Conservation (phyloP, 176 grass and related monocot genomes). For the Dendrocalamus sinicus region DNA sequence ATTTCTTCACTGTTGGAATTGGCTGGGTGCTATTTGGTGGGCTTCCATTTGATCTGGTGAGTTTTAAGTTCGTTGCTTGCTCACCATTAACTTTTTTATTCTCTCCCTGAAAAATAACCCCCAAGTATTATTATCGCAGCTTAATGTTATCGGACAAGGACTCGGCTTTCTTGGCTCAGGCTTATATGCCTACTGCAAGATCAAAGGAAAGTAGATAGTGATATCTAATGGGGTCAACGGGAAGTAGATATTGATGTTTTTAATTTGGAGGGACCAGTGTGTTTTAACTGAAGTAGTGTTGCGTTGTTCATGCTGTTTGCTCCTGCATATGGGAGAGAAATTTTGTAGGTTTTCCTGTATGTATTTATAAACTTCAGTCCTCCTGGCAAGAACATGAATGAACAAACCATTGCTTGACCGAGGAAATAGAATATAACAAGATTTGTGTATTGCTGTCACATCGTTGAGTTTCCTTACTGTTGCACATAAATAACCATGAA, state of each 20-base stretch:
- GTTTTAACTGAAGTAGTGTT: conserved; percentile 44
- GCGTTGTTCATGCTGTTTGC: conserved; percentile 34
- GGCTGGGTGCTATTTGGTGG: conserved; percentile 94
- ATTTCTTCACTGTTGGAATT: conserved; percentile 93
- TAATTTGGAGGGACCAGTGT: conserved; percentile 30
- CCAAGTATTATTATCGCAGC: conserved; percentile 53
- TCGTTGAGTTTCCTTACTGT: neutral
- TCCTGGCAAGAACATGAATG: conserved; percentile 44
- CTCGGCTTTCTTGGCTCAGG: conserved; percentile 91
- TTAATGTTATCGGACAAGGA: conserved; percentile 92
- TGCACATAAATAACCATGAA: neutral
- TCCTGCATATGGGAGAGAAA: conserved; percentile 55
- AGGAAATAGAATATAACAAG: conserved; percentile 57
- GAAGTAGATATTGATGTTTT: conserved; percentile 37
- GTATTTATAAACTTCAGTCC: conserved; percentile 34
- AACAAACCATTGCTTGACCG: conserved; percentile 5
- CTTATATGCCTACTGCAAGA: conserved; percentile 94
- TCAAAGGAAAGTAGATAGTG: conserved; percentile 75
- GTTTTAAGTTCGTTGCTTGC: conserved; percentile 30
- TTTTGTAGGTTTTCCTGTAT: conserved; percentile 61
- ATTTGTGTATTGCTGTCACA: neutral
- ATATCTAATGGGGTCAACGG: neutral
- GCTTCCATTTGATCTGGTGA: conserved; percentile 95
- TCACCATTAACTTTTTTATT: neutral
- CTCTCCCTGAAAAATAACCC: conserved; percentile 15